Percentiles rank a stretch among this genome's conserved stretches.
These are phyloP conservation scores for Penicillium robsamsonii DNA, from an alignment of 495 filamentous ascomycete species.

Conservation along the genomic window DNA sequence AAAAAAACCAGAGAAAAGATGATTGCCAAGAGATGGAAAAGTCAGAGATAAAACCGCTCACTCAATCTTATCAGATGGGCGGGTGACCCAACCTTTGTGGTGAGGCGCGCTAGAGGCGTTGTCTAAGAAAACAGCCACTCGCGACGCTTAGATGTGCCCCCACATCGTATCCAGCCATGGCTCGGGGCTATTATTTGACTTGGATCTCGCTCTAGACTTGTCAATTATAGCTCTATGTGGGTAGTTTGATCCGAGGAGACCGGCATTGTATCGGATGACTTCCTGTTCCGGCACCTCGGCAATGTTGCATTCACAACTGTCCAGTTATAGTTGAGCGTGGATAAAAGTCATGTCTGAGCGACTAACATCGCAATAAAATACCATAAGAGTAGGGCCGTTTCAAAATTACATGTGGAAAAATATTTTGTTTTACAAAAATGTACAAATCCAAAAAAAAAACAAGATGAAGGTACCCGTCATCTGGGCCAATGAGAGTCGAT, in stretches of 20 bases:
- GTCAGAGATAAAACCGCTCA: background rate
- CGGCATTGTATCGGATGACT: background rate
- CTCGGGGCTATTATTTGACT: background rate
- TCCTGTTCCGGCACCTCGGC: background rate
- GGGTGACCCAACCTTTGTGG: background rate
- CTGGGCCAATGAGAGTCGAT: too few species aligned
- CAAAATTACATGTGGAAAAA: background rate
- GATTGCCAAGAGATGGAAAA: background rate
- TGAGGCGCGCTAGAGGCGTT: background rate
- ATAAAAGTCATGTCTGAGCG: background rate
- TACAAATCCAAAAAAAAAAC: background rate
- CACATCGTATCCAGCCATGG: background rate
- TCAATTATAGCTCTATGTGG: background rate
- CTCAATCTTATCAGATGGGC: slow-evolving; percentile 12
- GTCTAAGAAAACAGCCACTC: background rate
- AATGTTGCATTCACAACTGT: too few species aligned
- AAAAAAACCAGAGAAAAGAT: background rate
- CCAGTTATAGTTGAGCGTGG: background rate
- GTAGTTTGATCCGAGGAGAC: background rate
- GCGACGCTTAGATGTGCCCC: background rate
- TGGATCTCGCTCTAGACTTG: background rate
- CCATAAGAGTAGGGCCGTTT: background rate
- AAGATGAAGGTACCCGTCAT: too few species aligned
- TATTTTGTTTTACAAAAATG: background rate
- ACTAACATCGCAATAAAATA: background rate